A percentile compares a stretch with the other conserved stretches of the same genome.
phyloP scores from a whole-genome alignment of 2,329 filamentous ascomycete species.

The Acrocalymma vagum region DNA sequence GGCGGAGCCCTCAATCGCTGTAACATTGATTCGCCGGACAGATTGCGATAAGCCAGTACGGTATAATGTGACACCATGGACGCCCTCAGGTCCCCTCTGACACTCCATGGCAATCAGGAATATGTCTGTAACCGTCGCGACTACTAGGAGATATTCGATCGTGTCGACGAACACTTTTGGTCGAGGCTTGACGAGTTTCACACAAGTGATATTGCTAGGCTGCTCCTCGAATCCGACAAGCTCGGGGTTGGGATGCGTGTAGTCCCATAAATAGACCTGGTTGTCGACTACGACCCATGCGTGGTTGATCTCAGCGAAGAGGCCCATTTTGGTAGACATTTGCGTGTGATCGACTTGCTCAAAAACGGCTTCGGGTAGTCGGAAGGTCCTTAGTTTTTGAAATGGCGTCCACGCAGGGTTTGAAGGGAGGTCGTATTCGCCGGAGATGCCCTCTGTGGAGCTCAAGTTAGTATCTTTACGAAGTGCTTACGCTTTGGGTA shows the following conservation, averaged over 20 bases:
- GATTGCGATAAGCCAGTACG: constrained; percentile 86
- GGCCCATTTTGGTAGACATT: constrained; percentile 89
- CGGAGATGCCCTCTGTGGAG: constrained; percentile 80
- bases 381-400: constrained; percentile 84
- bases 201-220: constrained; percentile 85
- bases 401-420: constrained; percentile 84
- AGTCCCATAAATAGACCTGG: constrained; percentile 96
- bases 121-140: constrained; percentile 87
- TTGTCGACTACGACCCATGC: constrained; percentile 97
- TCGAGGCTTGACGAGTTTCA: constrained; percentile 86
- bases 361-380: constrained; percentile 90
- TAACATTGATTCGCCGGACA: constrained; percentile 78
- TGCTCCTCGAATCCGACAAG: constrained; percentile 93
- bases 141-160: constrained; percentile 87
- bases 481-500: not conserved
- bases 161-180: constrained; percentile 84
- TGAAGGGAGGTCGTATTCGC: constrained; percentile 83
- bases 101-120: constrained; percentile 84
- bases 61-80: constrained; percentile 79
- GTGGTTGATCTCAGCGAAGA: constrained; percentile 94
- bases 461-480: constrained; percentile 38
- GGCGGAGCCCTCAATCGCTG: constrained; percentile 78
- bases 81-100: constrained; percentile 70
- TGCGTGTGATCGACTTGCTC: constrained; percentile 90
- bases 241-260: constrained; percentile 89